Base-by-base conservation (phyloP, 371 early-diverging fungal species). In the Mortierella sp. region DNA sequence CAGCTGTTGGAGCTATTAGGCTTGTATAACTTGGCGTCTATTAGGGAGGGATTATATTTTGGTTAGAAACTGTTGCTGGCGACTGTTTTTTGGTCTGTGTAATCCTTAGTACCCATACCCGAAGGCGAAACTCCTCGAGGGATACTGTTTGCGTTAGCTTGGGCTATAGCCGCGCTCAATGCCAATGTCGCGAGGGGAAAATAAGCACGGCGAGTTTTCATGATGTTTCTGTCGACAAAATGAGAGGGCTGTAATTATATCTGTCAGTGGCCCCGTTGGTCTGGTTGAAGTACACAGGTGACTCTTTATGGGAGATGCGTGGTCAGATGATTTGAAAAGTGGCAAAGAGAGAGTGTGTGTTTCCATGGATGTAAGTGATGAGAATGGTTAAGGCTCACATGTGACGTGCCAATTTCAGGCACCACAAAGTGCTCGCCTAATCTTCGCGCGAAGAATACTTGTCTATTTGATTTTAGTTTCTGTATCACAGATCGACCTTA, bases 1-100 rank as follows among this genome's bases (percentile, higher is more conserved):
- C 94, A 96, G 9, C 79, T 72, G 3, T 81, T 71, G 14, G 71
- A 70, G 14, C 39, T 58, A 27, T 78, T 67, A 19, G 84, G 73
- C 41, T 70, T 31, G 50, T 85, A 84, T 60, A 81, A 49, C 27
- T 62, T 60, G 51, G 69, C 64, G 47, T 82, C 88, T 87, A 64
- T 14, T 30, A 9, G 34, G 23, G 2, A 30, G 34, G 17, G 21
- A 21, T 6, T 15, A 41, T 17, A 39, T 14, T 5, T n/a, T n/a
- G n/a, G n/a, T n/a, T n/a, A n/a, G n/a, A n/a, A n/a, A n/a, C n/a
- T n/a, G n/a, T n/a, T n/a, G n/a, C n/a, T n/a, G n/a, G n/a, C n/a
- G n/a, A n/a, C n/a, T n/a, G n/a, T n/a, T n/a, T n/a, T n/a, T n/a
- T n/a, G n/a, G n/a, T n/a, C n/a, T 11, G 7, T 15, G n/a, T 9